phyloP scores from a whole-genome alignment of 73 alveolate species.

The Paramecium octaurelia region DNA sequence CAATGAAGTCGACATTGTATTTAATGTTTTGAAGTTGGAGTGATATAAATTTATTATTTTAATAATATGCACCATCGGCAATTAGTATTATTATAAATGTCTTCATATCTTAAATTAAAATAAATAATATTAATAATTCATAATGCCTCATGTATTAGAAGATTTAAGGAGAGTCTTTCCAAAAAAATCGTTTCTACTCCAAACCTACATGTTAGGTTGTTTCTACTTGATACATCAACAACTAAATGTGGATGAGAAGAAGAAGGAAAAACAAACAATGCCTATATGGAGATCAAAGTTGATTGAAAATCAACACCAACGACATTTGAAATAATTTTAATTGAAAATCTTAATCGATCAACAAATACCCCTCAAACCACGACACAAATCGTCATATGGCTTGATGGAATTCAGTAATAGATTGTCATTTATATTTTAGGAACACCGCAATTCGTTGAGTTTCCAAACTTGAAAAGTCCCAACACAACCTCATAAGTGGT shows the following conservation, averaged over 20 bases:
- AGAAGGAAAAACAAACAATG: background rate
- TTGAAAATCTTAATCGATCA: background rate
- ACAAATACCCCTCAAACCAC: background rate
- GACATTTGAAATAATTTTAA: slow-evolving; percentile 12
- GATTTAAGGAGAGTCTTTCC: slow-evolving; percentile 40
- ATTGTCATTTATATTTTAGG: slow-evolving; percentile 4
- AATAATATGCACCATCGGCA: background rate
- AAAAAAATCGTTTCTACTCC: background rate
- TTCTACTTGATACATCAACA: slow-evolving; percentile 14
- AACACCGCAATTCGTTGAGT: background rate
- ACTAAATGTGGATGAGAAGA: background rate
- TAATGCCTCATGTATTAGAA: slow-evolving; percentile 17
- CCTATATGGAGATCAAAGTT: background rate
- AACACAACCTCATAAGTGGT: background rate
- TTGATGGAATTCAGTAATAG: slow-evolving; percentile 21
- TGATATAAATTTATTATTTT: background rate
- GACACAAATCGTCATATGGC: background rate
- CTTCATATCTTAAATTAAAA: background rate
- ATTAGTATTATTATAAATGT: background rate
- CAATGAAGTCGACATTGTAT: slow-evolving; percentile 21
- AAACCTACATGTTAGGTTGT: slow-evolving; percentile 30
- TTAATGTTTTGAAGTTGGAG: background rate
- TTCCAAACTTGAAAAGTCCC: background rate
- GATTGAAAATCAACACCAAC: slow-evolving; percentile 2
- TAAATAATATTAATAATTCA: background rate